phyloP scores from a whole-genome alignment of 164 flowering plant species.

The Malania oleifera region DNA sequence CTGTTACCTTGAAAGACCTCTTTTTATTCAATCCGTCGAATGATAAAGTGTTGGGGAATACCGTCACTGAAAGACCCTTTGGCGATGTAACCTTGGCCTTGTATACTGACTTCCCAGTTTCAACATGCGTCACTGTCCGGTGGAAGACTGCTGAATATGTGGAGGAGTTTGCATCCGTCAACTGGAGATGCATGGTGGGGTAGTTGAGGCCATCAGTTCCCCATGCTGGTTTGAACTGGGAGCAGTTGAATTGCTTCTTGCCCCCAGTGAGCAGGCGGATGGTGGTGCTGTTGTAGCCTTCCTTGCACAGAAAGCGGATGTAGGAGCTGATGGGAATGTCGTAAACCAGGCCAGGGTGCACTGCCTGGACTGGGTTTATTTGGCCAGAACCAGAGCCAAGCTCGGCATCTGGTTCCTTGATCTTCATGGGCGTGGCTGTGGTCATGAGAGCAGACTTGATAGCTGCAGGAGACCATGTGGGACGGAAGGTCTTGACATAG shows the following conservation, averaged over 20 bases:
- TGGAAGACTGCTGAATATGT: neutral
- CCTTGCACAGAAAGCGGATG: conserved; percentile 52
- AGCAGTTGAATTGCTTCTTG: neutral
- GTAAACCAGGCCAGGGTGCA: conserved; percentile 59
- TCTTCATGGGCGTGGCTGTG: conserved; percentile 55
- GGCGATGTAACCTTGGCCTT: neutral
- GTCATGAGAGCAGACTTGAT: conserved; percentile 83
- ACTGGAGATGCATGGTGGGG: neutral
- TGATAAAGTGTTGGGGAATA: conserved; percentile 5
- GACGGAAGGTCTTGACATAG: conserved; percentile 69
- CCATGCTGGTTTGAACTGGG: neutral
- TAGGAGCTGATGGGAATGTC: conserved; percentile 35
- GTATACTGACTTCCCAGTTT: neutral
- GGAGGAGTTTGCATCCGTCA: neutral
- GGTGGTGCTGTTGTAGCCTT: conserved; percentile 46
- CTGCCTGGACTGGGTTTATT: conserved; percentile 46
- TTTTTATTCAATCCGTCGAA: conserved; percentile 26
- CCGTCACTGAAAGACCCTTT: neutral
- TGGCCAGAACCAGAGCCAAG: conserved; percentile 56
- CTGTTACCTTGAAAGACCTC: conserved; percentile 46
- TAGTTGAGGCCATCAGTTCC: neutral
- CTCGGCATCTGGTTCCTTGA: conserved; percentile 15
- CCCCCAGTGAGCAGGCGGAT: conserved; percentile 34
- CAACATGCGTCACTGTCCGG: neutral
- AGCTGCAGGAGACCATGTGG: conserved; percentile 72